phyloP scores from a whole-genome alignment of 768 basidiomycete species.

The Termitomyces sp. region DNA sequence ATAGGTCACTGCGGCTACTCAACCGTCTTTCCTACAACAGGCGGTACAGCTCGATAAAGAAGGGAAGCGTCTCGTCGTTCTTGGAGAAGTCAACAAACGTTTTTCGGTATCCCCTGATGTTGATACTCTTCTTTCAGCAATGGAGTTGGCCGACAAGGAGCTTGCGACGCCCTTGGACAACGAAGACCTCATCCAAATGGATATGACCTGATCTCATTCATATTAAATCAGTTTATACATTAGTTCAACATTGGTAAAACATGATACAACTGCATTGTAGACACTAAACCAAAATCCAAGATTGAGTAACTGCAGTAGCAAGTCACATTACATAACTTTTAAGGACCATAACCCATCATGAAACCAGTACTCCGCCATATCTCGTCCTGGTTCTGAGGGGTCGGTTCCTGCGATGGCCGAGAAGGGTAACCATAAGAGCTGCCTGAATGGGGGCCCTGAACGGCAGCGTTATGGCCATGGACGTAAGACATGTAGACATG shows the following conservation, averaged over 20 bases:
- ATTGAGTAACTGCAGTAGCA: neutral
- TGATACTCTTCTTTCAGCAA: conserved; percentile 64
- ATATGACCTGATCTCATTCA: conserved; percentile 23
- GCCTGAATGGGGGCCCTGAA: neutral
- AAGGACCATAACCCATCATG: conserved; percentile 27
- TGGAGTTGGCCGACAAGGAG: conserved; percentile 52
- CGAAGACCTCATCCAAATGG: conserved; percentile 57
- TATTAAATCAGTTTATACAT: neutral
- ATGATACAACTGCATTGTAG: neutral
- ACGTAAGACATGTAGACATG: conserved; percentile 9
- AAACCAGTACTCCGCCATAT: conserved; percentile 34
- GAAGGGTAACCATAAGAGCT: conserved; percentile 5
- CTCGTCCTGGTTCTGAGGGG: conserved; percentile 31
- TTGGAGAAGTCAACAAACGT: conserved; percentile 86
- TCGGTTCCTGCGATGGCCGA: conserved; percentile 15
- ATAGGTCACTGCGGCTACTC: conserved; percentile 80
- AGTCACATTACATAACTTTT: neutral
- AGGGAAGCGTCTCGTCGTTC: conserved; percentile 59
- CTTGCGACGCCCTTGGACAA: conserved; percentile 31
- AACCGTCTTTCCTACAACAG: conserved; percentile 87
- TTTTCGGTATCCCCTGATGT: conserved; percentile 86
- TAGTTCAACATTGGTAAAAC: neutral
- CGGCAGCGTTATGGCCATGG: neutral
- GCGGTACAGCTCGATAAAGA: conserved; percentile 69
- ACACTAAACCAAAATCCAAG: neutral